Evolutionary conservation across 2,329 filamentous ascomycete species (phyloP), one percentile per base, ranked within the genome.

Genomic region (Fusarium phyllophilum): DNA sequence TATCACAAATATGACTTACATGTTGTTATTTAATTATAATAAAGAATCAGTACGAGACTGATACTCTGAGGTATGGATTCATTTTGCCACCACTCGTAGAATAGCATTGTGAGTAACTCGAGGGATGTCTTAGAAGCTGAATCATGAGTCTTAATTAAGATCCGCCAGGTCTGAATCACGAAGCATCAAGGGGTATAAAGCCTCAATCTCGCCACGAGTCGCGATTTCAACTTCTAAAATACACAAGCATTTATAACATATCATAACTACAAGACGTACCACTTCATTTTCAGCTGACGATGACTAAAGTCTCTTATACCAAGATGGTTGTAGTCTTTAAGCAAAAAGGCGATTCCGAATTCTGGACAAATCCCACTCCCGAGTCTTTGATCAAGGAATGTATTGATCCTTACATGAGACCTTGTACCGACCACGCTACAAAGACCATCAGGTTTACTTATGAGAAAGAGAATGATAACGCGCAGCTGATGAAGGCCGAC

Each of bases 281-380:
- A 17, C 20, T 8, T 4, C 6, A 10, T n/a, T 2, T 18, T 0
- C 5, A 9, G 0, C 5, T 10, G 2, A 49, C 11, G 5, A 51
- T 52, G 49, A 22, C 31, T 1, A 36, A 52, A 36, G 3, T 36
- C 1, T 22, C 12, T 14, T 36, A 36, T 15, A 15, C 13, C 10
- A 52, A 20, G 33, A 52, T 36, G 33, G 13, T 52, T 20, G 49
- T 52, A 15, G 31, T 52, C 2, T 52, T 52, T 4, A 36, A 36
- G 13, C n/a, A 52, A 52, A 36, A 36, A 2, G 33, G 13, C 17
- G 48, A 52, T 20, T 15, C 14, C 0, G n/a, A 24, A 26, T 22
- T 52, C 17, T 52, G 31, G 49, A 24, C 48, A 14, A 51, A 34
- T 5, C 31, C 48, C 5, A 26, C 31, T 7, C n/a, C 31, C 18